phyloP scores from a whole-genome alignment of 805 yeast species.

The Monosporozyma aquatica region DNA sequence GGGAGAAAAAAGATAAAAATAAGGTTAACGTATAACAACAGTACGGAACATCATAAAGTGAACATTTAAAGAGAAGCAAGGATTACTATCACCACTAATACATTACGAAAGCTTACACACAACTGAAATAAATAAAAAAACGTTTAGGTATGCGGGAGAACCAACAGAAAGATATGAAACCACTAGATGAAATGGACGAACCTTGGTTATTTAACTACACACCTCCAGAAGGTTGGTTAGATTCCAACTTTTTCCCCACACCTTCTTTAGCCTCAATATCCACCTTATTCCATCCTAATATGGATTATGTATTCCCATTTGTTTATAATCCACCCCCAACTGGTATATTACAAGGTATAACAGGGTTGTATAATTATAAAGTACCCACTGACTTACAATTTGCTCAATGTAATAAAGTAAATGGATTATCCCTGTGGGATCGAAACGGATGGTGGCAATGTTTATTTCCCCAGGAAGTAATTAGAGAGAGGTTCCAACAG shows the following conservation, averaged over 20 bases:
- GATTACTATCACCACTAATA: no score
- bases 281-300: no score
- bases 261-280: not conserved
- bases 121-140: no score
- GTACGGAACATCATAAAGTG: no score
- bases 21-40: no score
- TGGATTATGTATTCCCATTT: not conserved
- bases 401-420: slow-evolving; percentile 49
- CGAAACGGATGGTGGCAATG: slow-evolving; percentile 84
- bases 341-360: slow-evolving; percentile 13
- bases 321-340: not conserved
- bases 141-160: not conserved
- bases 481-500: slow-evolving; percentile 22
- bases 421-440: slow-evolving; percentile 80
- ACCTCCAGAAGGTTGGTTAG: not conserved
- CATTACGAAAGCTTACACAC: no score
- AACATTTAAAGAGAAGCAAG: no score
- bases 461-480: slow-evolving; percentile 53
- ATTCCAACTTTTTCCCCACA: not conserved
- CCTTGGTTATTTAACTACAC: slow-evolving; percentile 2
- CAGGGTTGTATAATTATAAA: slow-evolving; percentile 45
- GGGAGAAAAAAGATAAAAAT: no score
- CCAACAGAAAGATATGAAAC: not conserved
- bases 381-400: slow-evolving; percentile 50
- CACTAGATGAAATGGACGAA: not conserved